Conservation (phyloP, 768 basidiomycete genomes). For the Mycena rosella region DNA sequence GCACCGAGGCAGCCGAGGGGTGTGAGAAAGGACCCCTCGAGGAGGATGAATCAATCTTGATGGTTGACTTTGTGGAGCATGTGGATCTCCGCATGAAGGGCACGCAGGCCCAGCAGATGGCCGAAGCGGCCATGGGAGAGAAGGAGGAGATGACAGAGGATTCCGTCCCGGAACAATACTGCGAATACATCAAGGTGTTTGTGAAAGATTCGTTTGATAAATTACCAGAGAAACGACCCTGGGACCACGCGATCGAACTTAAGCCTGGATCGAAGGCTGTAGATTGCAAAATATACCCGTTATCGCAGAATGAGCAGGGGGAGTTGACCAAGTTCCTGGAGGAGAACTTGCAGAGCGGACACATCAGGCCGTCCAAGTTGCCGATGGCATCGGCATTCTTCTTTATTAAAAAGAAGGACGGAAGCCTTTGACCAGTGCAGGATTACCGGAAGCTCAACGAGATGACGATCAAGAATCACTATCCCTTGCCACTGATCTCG, state of each 20-base stretch:
- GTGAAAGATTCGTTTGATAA: background rate
- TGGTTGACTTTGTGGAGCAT: constrained; percentile 6
- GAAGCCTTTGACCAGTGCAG: constrained; percentile 42
- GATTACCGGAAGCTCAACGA: constrained; percentile 52
- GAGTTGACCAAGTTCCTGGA: constrained; percentile 44
- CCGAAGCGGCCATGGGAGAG: constrained; percentile 4
- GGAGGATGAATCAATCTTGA: constrained; percentile 4
- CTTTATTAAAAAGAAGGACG: constrained; percentile 45
- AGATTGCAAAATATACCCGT: constrained; percentile 49
- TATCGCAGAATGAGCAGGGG: constrained; percentile 47
- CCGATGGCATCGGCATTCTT: constrained; percentile 42
- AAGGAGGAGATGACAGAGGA: constrained; percentile 5
- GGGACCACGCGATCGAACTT: constrained; percentile 53
- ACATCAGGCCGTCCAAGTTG: constrained; percentile 43
- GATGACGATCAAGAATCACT: constrained; percentile 49
- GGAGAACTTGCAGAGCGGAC: constrained; percentile 43
- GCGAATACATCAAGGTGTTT: background rate
- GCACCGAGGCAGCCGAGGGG: background rate
- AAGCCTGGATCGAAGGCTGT: constrained; percentile 44
- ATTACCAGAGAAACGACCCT: constrained; percentile 35
- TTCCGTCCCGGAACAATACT: background rate
- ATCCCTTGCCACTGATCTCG: constrained; percentile 51
- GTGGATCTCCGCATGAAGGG: background rate
- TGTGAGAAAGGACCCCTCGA: too few species aligned
- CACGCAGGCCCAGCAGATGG: constrained; percentile 18